These are phyloP conservation scores for Phaeophleospora eucalypticola DNA, from an alignment of 2,329 filamentous ascomycete genomes.

Conservation along the genomic window DNA sequence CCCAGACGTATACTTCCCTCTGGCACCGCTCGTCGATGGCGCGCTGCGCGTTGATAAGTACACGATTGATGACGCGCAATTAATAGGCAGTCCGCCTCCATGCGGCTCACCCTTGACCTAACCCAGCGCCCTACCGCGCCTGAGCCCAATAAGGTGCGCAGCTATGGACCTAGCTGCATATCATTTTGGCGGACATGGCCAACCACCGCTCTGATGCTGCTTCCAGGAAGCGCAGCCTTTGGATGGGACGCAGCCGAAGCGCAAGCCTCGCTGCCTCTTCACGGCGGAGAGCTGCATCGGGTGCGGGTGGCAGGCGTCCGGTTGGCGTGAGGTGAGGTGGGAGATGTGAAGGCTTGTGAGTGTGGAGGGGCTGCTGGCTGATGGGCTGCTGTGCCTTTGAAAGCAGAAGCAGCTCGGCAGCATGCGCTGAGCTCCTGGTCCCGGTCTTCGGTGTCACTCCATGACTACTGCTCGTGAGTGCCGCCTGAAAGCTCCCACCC, in stretches of 20 bases:
- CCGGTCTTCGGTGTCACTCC: background rate
- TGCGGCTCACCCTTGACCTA: background rate
- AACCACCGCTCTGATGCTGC: background rate
- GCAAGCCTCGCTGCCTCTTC: conserved; percentile 6
- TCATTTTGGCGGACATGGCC: background rate
- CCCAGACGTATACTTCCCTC: too few relatives aligned
- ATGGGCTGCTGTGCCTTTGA: background rate
- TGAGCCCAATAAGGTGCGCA: background rate
- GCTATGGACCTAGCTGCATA: background rate
- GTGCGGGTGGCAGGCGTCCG: conserved; percentile 16
- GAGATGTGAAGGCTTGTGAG: conserved; percentile 3
- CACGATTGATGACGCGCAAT: background rate
- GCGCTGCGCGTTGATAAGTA: background rate
- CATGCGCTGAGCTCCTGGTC: background rate
- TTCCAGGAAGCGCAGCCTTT: background rate
- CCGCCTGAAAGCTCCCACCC: too few relatives aligned
- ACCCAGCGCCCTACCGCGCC: background rate
- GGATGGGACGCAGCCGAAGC: background rate
- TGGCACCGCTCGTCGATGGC: too few relatives aligned
- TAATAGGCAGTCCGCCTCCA: background rate
- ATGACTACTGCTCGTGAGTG: background rate
- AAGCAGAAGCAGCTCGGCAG: background rate
- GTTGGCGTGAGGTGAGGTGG: conserved; percentile 7
- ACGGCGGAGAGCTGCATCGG: conserved; percentile 9
- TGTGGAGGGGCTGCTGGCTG: background rate